Evolutionary conservation across 2,329 filamentous ascomycete genomes (phyloP).

Genomic region (Cladophialophora yegresii): DNA sequence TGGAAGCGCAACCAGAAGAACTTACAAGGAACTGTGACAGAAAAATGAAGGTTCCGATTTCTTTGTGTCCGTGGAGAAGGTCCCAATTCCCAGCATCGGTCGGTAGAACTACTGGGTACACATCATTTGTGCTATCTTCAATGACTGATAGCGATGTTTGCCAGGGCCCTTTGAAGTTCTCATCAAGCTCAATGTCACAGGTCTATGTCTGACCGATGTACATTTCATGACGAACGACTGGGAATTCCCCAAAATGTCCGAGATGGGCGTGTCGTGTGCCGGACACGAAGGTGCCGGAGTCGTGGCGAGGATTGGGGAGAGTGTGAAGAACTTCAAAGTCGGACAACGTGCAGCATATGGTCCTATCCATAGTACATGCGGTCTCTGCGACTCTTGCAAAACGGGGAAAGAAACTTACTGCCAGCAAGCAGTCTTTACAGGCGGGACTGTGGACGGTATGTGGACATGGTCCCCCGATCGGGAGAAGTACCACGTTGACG

Average conservation of each 20-base stretch:
- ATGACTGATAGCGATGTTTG: neutral
- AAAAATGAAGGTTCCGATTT: conserved; percentile 36
- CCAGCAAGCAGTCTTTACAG: conserved; percentile 49
- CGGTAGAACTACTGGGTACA: neutral
- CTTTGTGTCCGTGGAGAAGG: conserved; percentile 34
- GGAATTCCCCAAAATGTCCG: conserved; percentile 50
- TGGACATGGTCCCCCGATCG: neutral
- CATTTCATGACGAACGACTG: conserved; percentile 61
- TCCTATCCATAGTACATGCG: conserved; percentile 55
- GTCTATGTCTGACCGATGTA: conserved; percentile 60
- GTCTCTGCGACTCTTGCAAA: conserved; percentile 55
- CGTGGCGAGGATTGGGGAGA: conserved; percentile 58
- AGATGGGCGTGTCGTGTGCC: conserved; percentile 49
- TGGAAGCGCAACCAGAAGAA: neutral
- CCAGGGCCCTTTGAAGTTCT: conserved; percentile 57
- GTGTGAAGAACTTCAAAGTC: conserved; percentile 56
- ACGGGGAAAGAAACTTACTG: conserved; percentile 59
- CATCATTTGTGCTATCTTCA: neutral
- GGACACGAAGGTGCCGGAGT: conserved; percentile 61
- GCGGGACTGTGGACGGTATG: conserved; percentile 41
- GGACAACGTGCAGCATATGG: conserved; percentile 58
- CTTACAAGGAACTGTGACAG: conserved; percentile 15
- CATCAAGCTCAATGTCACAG: conserved; percentile 59
- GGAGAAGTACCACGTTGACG: neutral
- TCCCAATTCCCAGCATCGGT: conserved; percentile 35